phyloP scores from a whole-genome alignment of 176 grass and related monocot genomes.

The Hordeum vulgare region DNA sequence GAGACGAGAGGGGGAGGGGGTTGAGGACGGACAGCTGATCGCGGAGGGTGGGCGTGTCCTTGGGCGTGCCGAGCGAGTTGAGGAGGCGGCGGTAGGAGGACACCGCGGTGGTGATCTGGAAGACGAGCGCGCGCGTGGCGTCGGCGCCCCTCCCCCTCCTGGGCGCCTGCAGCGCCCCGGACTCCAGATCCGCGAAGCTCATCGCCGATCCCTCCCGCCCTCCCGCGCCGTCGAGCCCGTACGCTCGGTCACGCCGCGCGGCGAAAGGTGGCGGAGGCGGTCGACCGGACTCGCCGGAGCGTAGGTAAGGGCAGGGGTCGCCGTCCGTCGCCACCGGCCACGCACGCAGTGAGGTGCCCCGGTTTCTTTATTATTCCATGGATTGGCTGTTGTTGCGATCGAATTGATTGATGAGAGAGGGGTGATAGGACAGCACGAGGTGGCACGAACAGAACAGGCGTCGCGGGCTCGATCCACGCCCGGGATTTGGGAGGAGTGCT shows the following conservation, averaged over 20 bases:
- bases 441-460: neutral
- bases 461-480: neutral
- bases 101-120: conserved; percentile 82
- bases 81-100: conserved; percentile 88
- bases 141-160: conserved; percentile 25
- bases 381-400: conserved; percentile 16
- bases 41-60: conserved; percentile 75
- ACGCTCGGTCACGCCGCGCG: neutral
- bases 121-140: conserved; percentile 57
- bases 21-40: conserved; percentile 54
- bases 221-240: neutral
- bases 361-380: conserved; percentile 32
- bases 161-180: conserved; percentile 47
- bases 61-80: conserved; percentile 85
- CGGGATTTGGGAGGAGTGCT: neutral
- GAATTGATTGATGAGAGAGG: neutral
- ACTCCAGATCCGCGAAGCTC: conserved; percentile 98
- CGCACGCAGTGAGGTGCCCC: conserved; percentile 1
- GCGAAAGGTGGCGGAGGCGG: conserved; percentile 5
- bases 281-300: neutral
- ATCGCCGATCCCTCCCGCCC: conserved; percentile 32
- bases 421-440: conserved; percentile 12
- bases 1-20: neutral
- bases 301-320: neutral
- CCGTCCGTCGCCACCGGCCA: conserved; percentile 36